These are phyloP conservation scores for Calycina herbarum DNA, from an alignment of 2,329 filamentous ascomycete species.

Conservation along the genomic window DNA sequence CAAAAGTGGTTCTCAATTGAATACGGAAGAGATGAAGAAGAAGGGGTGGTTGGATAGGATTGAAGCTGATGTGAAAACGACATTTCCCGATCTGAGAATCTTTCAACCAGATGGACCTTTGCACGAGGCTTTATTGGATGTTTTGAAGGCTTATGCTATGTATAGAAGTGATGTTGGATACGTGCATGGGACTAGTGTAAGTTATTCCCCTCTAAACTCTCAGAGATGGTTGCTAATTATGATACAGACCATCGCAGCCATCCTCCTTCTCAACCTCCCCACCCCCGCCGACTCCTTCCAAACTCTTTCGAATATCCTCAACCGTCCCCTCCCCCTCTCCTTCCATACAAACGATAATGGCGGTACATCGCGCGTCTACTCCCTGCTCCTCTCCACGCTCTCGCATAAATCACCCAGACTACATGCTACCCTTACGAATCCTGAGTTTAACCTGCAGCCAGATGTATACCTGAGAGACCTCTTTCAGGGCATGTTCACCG, in stretches of 20 bases:
- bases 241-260: conserved; percentile 65
- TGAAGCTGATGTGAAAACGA: conserved; percentile 61
- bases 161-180: conserved; percentile 83
- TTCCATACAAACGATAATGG: conserved; percentile 71
- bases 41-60: conserved; percentile 64
- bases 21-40: conserved; percentile 53
- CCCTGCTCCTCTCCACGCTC: conserved; percentile 67
- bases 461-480: conserved; percentile 58
- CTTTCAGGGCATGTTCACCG: conserved; percentile 66
- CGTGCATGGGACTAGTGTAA: conserved; percentile 70
- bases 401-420: conserved; percentile 63
- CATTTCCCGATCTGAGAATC: conserved; percentile 72
- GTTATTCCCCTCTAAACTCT: conserved; percentile 33
- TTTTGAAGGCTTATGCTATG: conserved; percentile 77
- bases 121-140: conserved; percentile 66
- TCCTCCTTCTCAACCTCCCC: conserved; percentile 71
- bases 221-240: conserved; percentile 24
- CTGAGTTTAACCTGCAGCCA: conserved; percentile 46
- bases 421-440: conserved; percentile 60
- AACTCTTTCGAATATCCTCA: conserved; percentile 73
- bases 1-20: conserved; percentile 34
- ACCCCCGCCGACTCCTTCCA: conserved; percentile 65
- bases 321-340: conserved; percentile 71
- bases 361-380: conserved; percentile 69
- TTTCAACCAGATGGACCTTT: conserved; percentile 58